Conservation (phyloP, 176 grass and related monocot species). For the Oryza meyeriana region DNA sequence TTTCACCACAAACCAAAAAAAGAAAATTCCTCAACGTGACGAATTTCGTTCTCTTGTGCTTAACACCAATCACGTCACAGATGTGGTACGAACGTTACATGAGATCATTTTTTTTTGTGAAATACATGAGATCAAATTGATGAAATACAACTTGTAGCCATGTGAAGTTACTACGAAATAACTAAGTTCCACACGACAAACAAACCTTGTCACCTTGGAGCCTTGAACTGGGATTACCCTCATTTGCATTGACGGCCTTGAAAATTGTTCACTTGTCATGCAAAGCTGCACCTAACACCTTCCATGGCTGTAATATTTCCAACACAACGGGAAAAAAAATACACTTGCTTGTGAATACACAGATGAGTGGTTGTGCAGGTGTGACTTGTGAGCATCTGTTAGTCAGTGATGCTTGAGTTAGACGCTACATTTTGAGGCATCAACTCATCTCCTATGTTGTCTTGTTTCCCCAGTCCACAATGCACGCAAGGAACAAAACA, state of each 20-base stretch:
- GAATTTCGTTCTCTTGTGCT: too few relatives aligned
- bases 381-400: not conserved
- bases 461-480: not conserved
- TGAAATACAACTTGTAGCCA: not conserved
- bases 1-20: too few relatives aligned
- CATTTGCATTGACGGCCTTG: not conserved
- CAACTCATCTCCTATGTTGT: not conserved
- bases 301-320: not conserved
- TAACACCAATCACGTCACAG: too few relatives aligned
- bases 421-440: not conserved
- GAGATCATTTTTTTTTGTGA: not conserved
- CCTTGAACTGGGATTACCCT: not conserved
- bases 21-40: too few relatives aligned
- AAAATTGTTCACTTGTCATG: not conserved
- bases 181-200: not conserved
- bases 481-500: not conserved
- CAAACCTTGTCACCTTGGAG: not conserved
- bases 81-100: too few relatives aligned
- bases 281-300: not conserved
- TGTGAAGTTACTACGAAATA: not conserved
- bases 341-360: not conserved
- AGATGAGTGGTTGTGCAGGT: not conserved
- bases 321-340: not conserved
- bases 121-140: not conserved
- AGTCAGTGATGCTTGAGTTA: slow-evolving; percentile 4